Evolutionary conservation across 345 rosid species (phyloP).

Genomic region (Eucalyptus regnans): DNA sequence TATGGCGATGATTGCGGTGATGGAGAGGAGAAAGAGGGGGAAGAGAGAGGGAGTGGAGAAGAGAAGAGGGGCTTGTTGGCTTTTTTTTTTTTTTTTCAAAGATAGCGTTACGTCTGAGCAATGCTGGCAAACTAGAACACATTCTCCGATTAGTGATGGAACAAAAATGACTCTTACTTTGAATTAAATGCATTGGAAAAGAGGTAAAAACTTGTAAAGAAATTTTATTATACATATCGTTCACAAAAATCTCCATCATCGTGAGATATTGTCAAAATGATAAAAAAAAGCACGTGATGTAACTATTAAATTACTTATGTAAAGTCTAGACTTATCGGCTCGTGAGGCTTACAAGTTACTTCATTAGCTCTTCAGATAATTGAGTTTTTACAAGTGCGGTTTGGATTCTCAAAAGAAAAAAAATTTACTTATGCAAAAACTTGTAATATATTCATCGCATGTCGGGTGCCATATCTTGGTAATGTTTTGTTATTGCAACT

Average conservation of each 20-base stretch:
- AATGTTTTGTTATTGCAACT: neutral
- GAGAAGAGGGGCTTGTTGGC: neutral
- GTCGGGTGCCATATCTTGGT: neutral
- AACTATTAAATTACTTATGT: neutral
- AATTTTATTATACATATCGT: neutral
- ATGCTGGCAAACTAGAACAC: neutral
- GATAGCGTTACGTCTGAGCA: neutral
- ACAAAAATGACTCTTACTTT: neutral
- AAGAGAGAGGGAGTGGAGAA: neutral
- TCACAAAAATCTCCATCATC: neutral
- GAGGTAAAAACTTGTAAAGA: accelerated
- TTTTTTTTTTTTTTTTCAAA: too few species aligned
- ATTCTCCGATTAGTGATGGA: neutral
- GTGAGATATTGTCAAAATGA: accelerated
- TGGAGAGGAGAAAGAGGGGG: neutral
- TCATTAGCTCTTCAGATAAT: neutral
- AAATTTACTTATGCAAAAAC: neutral
- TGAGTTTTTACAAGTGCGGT: neutral
- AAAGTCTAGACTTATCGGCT: neutral
- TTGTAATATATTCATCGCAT: neutral
- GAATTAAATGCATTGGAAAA: too few species aligned
- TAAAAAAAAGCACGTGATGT: neutral
- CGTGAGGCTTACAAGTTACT: neutral
- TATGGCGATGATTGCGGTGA: neutral
- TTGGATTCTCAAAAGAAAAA: neutral